phyloP scores from a whole-genome alignment of 2,329 filamentous ascomycete genomes.

The Biscogniauxia sp. region DNA sequence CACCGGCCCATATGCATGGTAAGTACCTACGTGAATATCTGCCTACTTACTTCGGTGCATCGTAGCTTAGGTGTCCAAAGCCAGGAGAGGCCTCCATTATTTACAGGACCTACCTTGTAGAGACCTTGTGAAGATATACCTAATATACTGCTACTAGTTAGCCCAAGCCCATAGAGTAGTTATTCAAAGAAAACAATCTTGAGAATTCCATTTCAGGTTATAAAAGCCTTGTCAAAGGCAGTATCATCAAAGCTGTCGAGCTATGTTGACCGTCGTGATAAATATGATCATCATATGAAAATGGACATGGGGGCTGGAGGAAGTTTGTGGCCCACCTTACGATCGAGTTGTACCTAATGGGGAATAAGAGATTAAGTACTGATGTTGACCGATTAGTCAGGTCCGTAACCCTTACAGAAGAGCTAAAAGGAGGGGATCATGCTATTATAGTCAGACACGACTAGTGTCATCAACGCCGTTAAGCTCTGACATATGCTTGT shows the following conservation, averaged over 20 bases:
- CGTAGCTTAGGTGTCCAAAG: too few species aligned
- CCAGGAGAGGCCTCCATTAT: too few species aligned
- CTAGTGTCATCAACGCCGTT: constrained; percentile 48
- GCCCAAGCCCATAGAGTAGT: background rate
- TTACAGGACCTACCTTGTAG: background rate
- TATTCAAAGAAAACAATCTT: background rate
- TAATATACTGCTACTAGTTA: background rate
- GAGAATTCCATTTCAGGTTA: constrained; percentile 22
- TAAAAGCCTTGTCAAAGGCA: constrained; percentile 71
- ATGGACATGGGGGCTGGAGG: constrained; percentile 5
- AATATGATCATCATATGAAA: constrained; percentile 66
- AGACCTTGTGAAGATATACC: background rate
- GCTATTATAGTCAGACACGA: constrained; percentile 43
- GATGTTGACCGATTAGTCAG: constrained; percentile 30
- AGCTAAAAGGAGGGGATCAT: constrained; percentile 6
- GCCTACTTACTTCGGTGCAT: too few species aligned
- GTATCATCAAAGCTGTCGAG: constrained; percentile 72
- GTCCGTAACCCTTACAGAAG: constrained; percentile 3
- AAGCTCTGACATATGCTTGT: constrained; percentile 99
- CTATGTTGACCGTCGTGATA: constrained; percentile 90
- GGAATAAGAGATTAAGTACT: background rate
- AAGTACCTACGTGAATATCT: too few species aligned
- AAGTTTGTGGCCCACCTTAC: constrained; percentile 18
- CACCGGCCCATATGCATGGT: too few species aligned
- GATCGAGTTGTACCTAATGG: background rate